Conservation (phyloP, 2,329 filamentous ascomycete genomes). For the Sporothrix mexicana region DNA sequence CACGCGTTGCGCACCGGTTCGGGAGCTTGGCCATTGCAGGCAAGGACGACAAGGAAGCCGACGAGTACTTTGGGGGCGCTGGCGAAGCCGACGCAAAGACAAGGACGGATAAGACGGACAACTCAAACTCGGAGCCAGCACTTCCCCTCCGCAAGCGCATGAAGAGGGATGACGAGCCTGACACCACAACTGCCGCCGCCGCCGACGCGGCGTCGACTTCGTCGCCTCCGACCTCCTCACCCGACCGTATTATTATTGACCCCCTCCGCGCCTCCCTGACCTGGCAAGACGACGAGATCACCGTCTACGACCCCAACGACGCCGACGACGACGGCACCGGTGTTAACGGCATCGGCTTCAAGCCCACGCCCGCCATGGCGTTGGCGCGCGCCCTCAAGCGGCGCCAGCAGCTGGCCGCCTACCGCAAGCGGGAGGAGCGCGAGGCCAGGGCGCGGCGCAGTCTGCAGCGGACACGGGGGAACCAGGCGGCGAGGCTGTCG, state of each 20-base stretch:
- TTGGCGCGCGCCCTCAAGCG: conserved; percentile 62
- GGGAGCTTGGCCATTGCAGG: conserved; percentile 54
- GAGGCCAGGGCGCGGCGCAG: conserved; percentile 64
- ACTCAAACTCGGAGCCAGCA: too few species aligned
- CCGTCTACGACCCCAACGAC: conserved; percentile 68
- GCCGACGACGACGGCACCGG: conserved; percentile 70
- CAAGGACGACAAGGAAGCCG: background rate
- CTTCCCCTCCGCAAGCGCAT: conserved; percentile 32
- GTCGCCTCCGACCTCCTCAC: background rate
- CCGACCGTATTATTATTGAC: conserved; percentile 49
- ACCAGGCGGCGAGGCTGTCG: background rate
- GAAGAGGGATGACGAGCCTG: background rate
- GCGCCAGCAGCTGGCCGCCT: conserved; percentile 66
- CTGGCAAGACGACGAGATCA: conserved; percentile 73
- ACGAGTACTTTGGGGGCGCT: too few species aligned
- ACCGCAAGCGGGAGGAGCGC: conserved; percentile 64
- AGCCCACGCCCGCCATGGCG: conserved; percentile 66
- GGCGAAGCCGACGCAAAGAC: background rate
- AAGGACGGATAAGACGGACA: too few species aligned
- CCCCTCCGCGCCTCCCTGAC: conserved; percentile 65
- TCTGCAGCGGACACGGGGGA: conserved; percentile 51
- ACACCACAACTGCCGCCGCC: conserved; percentile 35
- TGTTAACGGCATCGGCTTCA: conserved; percentile 72
- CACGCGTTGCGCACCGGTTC: conserved; percentile 59
- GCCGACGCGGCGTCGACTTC: conserved; percentile 33